These are phyloP conservation scores for Domatiomyces globalis DNA, from an alignment of 2,329 filamentous ascomycete species.

Conservation along the genomic window DNA sequence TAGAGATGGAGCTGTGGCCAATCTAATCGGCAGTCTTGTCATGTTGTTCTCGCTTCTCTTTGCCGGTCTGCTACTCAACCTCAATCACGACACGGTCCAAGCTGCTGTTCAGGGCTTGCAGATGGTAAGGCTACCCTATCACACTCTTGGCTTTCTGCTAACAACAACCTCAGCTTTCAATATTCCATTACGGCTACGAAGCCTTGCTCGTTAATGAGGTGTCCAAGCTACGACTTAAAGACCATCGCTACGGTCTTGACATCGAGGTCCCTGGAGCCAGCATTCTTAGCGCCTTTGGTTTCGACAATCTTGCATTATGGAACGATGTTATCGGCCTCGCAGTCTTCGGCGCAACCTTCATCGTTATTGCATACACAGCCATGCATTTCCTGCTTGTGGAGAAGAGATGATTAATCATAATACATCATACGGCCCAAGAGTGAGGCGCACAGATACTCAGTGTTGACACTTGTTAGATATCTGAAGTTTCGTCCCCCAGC, in stretches of 20 bases:
- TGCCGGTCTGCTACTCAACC: slow-evolving; percentile 84
- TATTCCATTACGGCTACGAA: slow-evolving; percentile 97
- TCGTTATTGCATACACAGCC: slow-evolving; percentile 73
- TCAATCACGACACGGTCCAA: slow-evolving; percentile 57
- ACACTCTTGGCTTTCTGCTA: slow-evolving; percentile 15
- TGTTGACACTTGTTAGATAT: too few species aligned
- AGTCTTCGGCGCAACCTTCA: slow-evolving; percentile 67
- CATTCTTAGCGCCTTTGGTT: slow-evolving; percentile 89
- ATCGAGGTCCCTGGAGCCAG: slow-evolving; percentile 91
- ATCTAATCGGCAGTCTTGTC: slow-evolving; percentile 81
- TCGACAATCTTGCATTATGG: slow-evolving; percentile 78
- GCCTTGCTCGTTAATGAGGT: slow-evolving; percentile 96
- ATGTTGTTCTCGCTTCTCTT: slow-evolving; percentile 97
- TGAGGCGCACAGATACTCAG: too few species aligned
- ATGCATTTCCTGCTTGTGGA: slow-evolving; percentile 93
- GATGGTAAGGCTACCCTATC: slow-evolving; percentile 38
- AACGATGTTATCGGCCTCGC: slow-evolving; percentile 66
- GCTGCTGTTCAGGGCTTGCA: slow-evolving; percentile 78
- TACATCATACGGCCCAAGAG: neutral
- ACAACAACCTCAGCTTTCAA: slow-evolving; percentile 50
- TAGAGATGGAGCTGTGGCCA: slow-evolving; percentile 80
- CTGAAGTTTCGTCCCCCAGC: too few species aligned
- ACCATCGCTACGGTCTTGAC: slow-evolving; percentile 90
- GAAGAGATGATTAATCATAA: slow-evolving; percentile 45
- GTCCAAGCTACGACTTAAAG: slow-evolving; percentile 70